A percentile compares a stretch with the other conserved stretches of the same genome.
phyloP scores from a whole-genome alignment of 2,329 filamentous ascomycete species.

The Zymoseptoria crescenta region DNA sequence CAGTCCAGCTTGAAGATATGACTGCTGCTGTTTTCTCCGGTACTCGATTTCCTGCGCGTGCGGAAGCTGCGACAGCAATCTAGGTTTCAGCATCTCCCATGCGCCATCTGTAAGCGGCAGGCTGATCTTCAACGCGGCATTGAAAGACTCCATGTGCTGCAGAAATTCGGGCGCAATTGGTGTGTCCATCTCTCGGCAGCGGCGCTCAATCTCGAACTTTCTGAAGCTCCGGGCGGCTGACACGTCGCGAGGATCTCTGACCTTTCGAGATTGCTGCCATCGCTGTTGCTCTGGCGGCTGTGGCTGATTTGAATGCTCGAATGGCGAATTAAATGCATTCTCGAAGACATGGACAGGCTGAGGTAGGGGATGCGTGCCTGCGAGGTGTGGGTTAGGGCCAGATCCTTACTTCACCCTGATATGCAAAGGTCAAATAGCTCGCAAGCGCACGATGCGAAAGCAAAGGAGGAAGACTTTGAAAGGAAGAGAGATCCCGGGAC shows the following conservation, averaged over 20 bases:
- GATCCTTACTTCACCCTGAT: background rate
- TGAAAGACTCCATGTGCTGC: constrained; percentile 64
- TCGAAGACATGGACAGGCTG: constrained; percentile 23
- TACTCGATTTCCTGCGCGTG: constrained; percentile 53
- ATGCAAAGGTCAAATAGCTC: background rate
- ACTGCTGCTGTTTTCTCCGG: constrained; percentile 35
- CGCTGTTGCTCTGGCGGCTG: constrained; percentile 9
- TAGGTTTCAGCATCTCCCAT: constrained; percentile 62
- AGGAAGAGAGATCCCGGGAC: background rate
- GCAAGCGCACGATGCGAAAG: background rate
- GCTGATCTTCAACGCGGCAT: constrained; percentile 63
- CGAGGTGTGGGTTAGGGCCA: constrained; percentile 10
- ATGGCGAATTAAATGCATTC: constrained; percentile 6
- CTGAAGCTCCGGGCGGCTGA: constrained; percentile 56
- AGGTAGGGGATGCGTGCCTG: constrained; percentile 23
- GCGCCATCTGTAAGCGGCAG: constrained; percentile 59
- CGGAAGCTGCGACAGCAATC: constrained; percentile 57
- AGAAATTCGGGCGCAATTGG: constrained; percentile 57
- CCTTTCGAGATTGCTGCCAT: constrained; percentile 22
- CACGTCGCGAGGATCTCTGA: constrained; percentile 55
- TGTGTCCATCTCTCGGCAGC: constrained; percentile 56
- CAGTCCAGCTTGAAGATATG: constrained; percentile 38
- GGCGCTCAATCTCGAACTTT: constrained; percentile 62
- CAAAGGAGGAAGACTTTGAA: background rate
- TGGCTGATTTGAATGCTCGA: constrained; percentile 1